Evolutionary conservation across 306 rosid species (phyloP).

Genomic region (Malus sylvestris): DNA sequence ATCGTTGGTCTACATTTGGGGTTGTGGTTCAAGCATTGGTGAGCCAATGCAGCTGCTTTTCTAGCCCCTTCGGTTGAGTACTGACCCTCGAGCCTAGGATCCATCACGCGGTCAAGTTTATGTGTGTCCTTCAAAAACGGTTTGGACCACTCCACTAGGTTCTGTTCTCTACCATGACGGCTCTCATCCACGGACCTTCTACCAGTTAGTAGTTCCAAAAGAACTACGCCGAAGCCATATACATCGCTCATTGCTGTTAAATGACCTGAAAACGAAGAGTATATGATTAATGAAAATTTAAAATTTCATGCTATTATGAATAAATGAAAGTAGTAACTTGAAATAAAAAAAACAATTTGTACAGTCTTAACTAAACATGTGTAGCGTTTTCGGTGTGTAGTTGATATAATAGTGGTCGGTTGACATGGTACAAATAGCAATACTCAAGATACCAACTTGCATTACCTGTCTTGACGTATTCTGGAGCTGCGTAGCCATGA

Average conservation of each 20-base stretch:
- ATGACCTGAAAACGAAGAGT: conserved; percentile 45
- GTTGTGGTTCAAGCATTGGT: conserved; percentile 61
- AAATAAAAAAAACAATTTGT: not conserved
- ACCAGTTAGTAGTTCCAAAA: conserved; percentile 74
- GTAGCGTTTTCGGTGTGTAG: too few relatives aligned
- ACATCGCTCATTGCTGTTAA: conserved; percentile 80
- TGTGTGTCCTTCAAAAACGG: conserved; percentile 55
- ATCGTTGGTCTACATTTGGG: conserved; percentile 75
- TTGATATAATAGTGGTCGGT: too few relatives aligned
- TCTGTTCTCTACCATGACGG: conserved; percentile 55
- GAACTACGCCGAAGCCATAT: conserved; percentile 80
- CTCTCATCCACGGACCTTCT: conserved; percentile 62
- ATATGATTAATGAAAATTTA: not conserved
- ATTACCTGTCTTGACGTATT: conserved; percentile 74
- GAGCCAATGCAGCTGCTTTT: conserved; percentile 54
- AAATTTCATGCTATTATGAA: not conserved
- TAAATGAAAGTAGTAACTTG: not conserved
- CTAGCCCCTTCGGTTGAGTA: conserved; percentile 65
- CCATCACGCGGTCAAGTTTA: conserved; percentile 66
- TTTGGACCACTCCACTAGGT: conserved; percentile 82
- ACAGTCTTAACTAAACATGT: too few relatives aligned
- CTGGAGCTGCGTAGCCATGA: conserved; percentile 91
- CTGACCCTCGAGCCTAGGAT: conserved; percentile 71
- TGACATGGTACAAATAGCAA: too few relatives aligned
- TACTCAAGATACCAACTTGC: not conserved